Evolutionary conservation across 2,329 filamentous ascomycete genomes (phyloP).

Genomic region (Aspergillus pseudoglaucus): DNA sequence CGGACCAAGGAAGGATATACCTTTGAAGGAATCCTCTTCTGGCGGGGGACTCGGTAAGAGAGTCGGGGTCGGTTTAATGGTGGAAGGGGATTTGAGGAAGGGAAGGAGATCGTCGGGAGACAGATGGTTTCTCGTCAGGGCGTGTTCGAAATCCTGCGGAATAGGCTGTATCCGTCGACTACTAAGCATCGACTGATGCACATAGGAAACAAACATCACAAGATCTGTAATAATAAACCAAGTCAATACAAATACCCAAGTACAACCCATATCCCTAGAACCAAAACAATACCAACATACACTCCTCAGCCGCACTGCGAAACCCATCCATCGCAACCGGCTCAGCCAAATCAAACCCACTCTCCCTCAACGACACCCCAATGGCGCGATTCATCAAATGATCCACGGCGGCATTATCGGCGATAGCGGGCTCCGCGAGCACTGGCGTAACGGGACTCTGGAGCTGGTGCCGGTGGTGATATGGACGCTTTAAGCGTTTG

Average conservation of each 20-base stretch:
- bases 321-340: constrained; percentile 53
- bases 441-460: constrained; percentile 25
- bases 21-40: constrained; percentile 30
- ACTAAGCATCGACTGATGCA: constrained; percentile 53
- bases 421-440: constrained; percentile 34
- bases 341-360: constrained; percentile 51
- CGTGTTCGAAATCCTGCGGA: constrained; percentile 53
- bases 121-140: constrained; percentile 26
- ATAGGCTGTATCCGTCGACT: constrained; percentile 51
- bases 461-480: constrained; percentile 39
- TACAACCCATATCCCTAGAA: neutral
- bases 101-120: constrained; percentile 28
- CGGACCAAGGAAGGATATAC: constrained; percentile 44
- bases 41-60: constrained; percentile 36
- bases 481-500: constrained; percentile 33
- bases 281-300: constrained; percentile 36
- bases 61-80: constrained; percentile 15
- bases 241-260: constrained; percentile 8
- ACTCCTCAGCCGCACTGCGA: constrained; percentile 51
- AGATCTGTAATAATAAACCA: constrained; percentile 40
- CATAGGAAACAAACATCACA: constrained; percentile 47
- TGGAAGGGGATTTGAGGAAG: constrained; percentile 26
- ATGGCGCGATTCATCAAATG: constrained; percentile 52
- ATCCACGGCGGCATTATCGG: constrained; percentile 49
- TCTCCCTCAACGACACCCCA: constrained; percentile 43